Conservation (phyloP, 1,284 basidiomycete genomes). For the Bjerkandera adusta region DNA sequence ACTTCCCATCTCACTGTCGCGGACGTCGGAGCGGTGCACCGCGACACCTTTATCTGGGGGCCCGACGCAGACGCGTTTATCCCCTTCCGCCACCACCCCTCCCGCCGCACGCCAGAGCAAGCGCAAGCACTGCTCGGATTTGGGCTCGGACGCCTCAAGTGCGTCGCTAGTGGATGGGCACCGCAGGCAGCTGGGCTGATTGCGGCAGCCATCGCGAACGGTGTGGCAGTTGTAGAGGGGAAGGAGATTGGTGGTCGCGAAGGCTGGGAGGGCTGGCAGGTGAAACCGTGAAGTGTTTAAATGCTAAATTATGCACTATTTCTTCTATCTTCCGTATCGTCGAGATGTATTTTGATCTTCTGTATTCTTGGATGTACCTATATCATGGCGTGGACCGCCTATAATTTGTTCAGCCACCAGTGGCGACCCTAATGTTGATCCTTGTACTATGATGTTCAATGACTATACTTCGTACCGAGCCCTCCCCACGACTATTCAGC, state of each 20-base stretch:
- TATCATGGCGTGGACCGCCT: too few species aligned
- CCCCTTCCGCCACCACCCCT: conserved; percentile 37
- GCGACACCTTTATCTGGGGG: conserved; percentile 26
- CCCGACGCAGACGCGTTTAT: conserved; percentile 36
- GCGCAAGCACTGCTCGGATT: conserved; percentile 37
- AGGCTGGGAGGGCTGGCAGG: conserved; percentile 41
- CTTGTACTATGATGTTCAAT: too few species aligned
- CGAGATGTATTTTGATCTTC: too few species aligned
- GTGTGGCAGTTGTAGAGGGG: conserved; percentile 31
- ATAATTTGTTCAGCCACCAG: too few species aligned
- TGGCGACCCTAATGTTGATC: too few species aligned
- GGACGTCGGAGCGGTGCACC: conserved; percentile 43
- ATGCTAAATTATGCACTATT: too few species aligned
- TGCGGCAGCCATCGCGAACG: conserved; percentile 36
- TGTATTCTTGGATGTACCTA: too few species aligned
- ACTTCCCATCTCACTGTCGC: conserved; percentile 28
- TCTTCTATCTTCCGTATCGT: too few species aligned
- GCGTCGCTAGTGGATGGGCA: conserved; percentile 46
- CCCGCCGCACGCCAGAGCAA: conserved; percentile 20
- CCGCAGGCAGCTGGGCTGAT: conserved; percentile 46
- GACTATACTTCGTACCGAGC: too few species aligned
- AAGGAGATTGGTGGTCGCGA: conserved; percentile 35
- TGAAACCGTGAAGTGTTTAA: too few species aligned
- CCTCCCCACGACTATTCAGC: too few species aligned
- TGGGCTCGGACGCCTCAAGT: conserved; percentile 40